Conservation (phyloP, 2,329 filamentous ascomycete genomes). For the Fusarium sp. region DNA sequence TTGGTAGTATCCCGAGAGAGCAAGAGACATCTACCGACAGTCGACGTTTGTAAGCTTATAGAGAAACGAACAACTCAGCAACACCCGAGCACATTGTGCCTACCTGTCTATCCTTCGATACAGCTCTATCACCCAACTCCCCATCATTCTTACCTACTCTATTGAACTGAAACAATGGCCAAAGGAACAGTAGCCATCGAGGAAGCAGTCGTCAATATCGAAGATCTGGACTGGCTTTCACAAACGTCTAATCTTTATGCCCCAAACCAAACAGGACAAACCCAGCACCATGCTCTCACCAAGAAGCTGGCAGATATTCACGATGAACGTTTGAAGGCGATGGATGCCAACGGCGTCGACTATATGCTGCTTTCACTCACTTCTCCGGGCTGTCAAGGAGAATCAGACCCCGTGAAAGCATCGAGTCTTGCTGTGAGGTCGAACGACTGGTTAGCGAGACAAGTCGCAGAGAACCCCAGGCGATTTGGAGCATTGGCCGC, state of each 20-base stretch:
- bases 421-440: not conserved
- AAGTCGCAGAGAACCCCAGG: not conserved
- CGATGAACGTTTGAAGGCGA: conserved; percentile 2
- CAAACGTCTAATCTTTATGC: conserved; percentile 3
- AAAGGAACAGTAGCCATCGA: conserved; percentile 13
- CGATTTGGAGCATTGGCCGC: conserved; percentile 12
- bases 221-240: conserved; percentile 9
- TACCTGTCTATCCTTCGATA: not conserved
- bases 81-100: not conserved
- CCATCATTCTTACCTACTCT: not conserved
- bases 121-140: not conserved
- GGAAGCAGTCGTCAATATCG: conserved; percentile 5
- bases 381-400: conserved; percentile 15
- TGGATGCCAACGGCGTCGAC: conserved; percentile 18
- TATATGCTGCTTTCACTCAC: conserved; percentile 28
- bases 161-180: not conserved
- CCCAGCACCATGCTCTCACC: conserved; percentile 1
- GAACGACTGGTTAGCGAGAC: conserved; percentile 5
- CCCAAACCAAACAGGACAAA: not conserved
- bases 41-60: not conserved
- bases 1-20: not conserved
- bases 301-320: conserved; percentile 19
- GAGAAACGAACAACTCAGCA: not conserved
- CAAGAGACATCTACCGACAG: not conserved
- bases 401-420: not conserved